phyloP scores from a whole-genome alignment of 1,284 basidiomycete genomes.

The Naganishia liquefaciens region DNA sequence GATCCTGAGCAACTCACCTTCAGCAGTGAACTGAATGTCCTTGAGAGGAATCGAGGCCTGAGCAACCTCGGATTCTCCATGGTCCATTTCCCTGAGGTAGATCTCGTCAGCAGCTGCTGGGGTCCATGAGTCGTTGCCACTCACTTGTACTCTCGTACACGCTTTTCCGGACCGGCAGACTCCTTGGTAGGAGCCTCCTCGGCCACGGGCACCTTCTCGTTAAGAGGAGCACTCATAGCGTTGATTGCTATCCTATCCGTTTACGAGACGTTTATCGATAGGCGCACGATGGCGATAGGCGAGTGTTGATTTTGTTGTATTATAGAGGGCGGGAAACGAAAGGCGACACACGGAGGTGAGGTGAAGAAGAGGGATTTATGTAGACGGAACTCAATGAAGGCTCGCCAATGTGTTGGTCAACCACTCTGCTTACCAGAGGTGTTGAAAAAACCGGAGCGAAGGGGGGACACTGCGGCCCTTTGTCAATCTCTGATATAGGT shows the following conservation, averaged over 20 bases:
- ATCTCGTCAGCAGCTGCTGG: too few species aligned
- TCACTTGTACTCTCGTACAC: constrained; percentile 34
- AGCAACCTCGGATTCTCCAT: constrained; percentile 20
- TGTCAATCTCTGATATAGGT: constrained; percentile 24
- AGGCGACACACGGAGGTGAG: constrained; percentile 23
- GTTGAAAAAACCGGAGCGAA: constrained; percentile 7
- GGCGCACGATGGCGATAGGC: constrained; percentile 11
- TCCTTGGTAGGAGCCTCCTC: constrained; percentile 34
- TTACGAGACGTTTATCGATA: not conserved
- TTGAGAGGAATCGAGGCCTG: constrained; percentile 28
- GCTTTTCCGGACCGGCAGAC: constrained; percentile 31
- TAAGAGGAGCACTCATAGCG: constrained; percentile 28
- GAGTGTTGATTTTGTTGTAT: constrained; percentile 18
- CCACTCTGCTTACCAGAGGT: constrained; percentile 27
- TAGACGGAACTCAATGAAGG: constrained; percentile 25
- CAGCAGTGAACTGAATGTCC: constrained; percentile 75
- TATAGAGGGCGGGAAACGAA: constrained; percentile 18
- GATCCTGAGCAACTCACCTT: constrained; percentile 56
- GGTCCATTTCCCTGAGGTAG: constrained; percentile 32
- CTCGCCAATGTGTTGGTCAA: constrained; percentile 23
- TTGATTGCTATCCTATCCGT: constrained; percentile 1
- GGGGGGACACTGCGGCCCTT: constrained; percentile 12
- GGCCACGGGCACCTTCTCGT: constrained; percentile 30
- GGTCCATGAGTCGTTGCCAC: not conserved
- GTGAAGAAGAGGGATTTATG: constrained; percentile 10